These are phyloP conservation scores for Phanerochaete carnosa DNA, from an alignment of 768 basidiomycete genomes.

Conservation along the genomic window DNA sequence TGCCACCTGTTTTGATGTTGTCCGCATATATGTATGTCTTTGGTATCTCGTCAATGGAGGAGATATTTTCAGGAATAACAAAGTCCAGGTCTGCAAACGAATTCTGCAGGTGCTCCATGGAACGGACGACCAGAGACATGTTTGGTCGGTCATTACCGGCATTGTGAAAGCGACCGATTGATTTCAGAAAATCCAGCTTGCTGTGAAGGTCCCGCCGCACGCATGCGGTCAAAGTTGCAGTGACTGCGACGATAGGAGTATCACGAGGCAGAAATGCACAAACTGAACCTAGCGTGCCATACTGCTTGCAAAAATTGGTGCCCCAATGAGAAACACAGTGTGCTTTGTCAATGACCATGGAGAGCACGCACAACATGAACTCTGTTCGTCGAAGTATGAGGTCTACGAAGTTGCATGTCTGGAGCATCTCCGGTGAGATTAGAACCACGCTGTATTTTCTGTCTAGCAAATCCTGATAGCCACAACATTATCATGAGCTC, in stretches of 20 bases:
- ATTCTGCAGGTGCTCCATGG: constrained; percentile 19
- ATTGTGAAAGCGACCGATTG: constrained; percentile 1
- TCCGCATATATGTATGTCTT: constrained; percentile 26
- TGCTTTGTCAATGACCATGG: constrained; percentile 27
- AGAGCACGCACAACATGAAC: constrained; percentile 18
- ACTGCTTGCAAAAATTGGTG: constrained; percentile 24
- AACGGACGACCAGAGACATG: constrained; percentile 23
- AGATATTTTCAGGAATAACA: constrained; percentile 12
- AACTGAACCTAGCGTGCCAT: constrained; percentile 19
- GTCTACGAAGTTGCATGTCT: constrained; percentile 21
- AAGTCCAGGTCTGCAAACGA: constrained; percentile 25
- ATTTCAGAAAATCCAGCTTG: constrained; percentile 14
- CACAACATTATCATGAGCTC: too few relatives aligned
- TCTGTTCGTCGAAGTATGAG: constrained; percentile 18
- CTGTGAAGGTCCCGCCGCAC: constrained; percentile 17
- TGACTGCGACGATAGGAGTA: constrained; percentile 18
- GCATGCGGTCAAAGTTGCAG: constrained; percentile 18
- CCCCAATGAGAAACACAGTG: constrained; percentile 31
- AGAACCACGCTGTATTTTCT: constrained; percentile 24
- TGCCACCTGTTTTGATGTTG: constrained; percentile 15
- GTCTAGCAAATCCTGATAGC: constrained; percentile 15
- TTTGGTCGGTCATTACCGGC: constrained; percentile 24
- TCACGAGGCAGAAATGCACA: constrained; percentile 22
- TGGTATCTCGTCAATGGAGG: constrained; percentile 13
- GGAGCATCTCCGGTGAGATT: constrained; percentile 28